phyloP scores from a whole-genome alignment of 257 asterid species.

The Henckelia pumila region DNA sequence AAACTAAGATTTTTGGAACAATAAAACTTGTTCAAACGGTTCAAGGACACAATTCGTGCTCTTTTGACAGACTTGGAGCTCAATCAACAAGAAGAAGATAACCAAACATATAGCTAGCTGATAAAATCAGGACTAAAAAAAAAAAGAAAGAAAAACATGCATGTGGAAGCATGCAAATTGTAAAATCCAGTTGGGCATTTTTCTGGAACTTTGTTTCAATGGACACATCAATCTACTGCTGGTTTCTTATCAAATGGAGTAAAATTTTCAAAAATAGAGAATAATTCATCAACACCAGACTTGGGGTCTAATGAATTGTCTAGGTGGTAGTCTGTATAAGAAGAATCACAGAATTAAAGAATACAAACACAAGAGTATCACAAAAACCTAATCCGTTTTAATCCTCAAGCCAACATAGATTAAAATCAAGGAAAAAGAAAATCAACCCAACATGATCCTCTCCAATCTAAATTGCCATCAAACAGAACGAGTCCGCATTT shows the following conservation, averaged over 20 bases:
- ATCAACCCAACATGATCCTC: conserved; percentile 21
- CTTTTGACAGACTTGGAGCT: conserved; percentile 48
- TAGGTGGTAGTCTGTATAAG: background rate
- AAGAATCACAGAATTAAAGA: conserved; percentile 10
- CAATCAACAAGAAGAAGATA: conserved; percentile 47
- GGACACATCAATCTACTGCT: background rate
- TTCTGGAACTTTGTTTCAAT: background rate
- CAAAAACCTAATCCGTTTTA: conserved; percentile 21
- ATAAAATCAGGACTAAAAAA: too few species aligned
- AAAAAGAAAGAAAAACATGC: background rate
- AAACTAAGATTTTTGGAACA: conserved; percentile 32
- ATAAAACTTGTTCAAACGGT: conserved; percentile 37
- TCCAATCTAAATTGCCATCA: conserved; percentile 36
- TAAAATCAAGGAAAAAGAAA: conserved; percentile 10
- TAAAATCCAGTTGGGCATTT: background rate
- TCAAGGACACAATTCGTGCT: conserved; percentile 26
- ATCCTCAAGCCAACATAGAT: conserved; percentile 2
- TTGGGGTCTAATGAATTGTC: background rate
- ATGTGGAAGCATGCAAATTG: background rate
- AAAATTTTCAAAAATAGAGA: too few species aligned
- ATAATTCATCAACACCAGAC: background rate
- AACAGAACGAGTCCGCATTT: conserved; percentile 27
- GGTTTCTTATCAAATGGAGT: background rate
- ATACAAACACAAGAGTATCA: conserved; percentile 20
- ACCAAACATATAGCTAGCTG: background rate